These are phyloP conservation scores for Echinochloa phyllopogon DNA, from an alignment of 176 grass and related monocot species.

Conservation along the genomic window DNA sequence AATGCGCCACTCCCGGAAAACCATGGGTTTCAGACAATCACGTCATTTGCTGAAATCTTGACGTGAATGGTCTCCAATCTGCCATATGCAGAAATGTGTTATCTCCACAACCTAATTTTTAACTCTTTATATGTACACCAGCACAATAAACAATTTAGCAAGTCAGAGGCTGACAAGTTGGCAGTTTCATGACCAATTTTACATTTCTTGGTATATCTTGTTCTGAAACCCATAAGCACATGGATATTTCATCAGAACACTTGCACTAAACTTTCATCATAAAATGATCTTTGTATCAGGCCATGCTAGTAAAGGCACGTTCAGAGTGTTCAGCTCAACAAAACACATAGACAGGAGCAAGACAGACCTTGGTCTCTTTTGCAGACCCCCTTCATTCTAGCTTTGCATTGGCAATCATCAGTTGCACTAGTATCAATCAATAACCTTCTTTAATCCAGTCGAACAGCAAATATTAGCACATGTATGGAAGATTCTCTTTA, in stretches of 20 bases:
- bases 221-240: too few relatives aligned
- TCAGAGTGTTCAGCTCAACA: not conserved
- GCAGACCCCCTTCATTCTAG: not conserved
- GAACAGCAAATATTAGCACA: slow-evolving; percentile 16
- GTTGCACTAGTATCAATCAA: not conserved
- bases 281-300: not conserved
- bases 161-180: not conserved
- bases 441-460: not conserved
- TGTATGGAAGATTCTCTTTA: slow-evolving; percentile 15
- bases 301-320: not conserved
- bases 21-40: slow-evolving; percentile 71
- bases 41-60: slow-evolving; percentile 68
- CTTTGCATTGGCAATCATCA: slow-evolving; percentile 8
- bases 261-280: not conserved
- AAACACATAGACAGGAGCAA: not conserved
- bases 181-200: slow-evolving; percentile 16
- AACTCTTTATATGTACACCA: not conserved
- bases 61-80: slow-evolving; percentile 33
- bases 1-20: slow-evolving; percentile 67
- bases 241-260: not conserved
- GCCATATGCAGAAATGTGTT: not conserved
- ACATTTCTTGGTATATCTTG: not conserved
- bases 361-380: slow-evolving; percentile 30
- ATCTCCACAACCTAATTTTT: not conserved
- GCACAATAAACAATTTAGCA: not conserved